Percentiles rank a stretch among this genome's conserved stretches.
Conservation (phyloP, 352 stramenopile species). For the Phytophthora pinifolia region DNA sequence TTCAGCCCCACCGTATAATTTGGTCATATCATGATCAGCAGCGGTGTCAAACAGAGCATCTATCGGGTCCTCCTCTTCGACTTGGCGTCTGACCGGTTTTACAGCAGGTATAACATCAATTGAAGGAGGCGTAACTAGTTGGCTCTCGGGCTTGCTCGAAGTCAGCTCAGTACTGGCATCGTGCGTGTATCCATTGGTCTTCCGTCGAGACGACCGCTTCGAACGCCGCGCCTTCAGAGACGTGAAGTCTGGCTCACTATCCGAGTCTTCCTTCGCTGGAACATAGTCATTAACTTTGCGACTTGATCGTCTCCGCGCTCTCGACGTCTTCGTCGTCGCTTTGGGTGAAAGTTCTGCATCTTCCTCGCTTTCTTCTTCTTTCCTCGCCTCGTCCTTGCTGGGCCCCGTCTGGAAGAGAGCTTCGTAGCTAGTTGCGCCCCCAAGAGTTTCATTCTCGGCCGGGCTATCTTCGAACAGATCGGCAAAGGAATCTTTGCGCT, state of each 20-base stretch:
- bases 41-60: constrained; percentile 68
- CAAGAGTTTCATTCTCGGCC: constrained; percentile 23
- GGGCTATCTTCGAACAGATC: constrained; percentile 66
- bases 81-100: constrained; percentile 6
- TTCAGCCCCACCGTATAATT: constrained; percentile 22
- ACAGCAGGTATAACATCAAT: constrained; percentile 13
- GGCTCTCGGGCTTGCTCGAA: neutral
- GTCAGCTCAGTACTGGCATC: constrained; percentile 4
- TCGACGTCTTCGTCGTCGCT: neutral
- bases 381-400: constrained; percentile 9
- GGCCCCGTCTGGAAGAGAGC: constrained; percentile 43
- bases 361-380: constrained; percentile 23
- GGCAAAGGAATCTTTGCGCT: constrained; percentile 72
- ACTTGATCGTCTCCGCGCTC: constrained; percentile 19
- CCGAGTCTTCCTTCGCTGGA: constrained; percentile 4
- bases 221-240: constrained; percentile 21
- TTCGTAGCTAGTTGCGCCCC: constrained; percentile 49
- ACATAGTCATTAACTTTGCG: constrained; percentile 18
- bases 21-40: constrained; percentile 45
- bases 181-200: constrained; percentile 2
- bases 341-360: constrained; percentile 12
- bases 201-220: constrained; percentile 12
- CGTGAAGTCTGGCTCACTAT: constrained; percentile 19
- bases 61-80: constrained; percentile 48
- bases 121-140: neutral